Evolutionary conservation across 257 asterid species (phyloP).

Genomic region (Solanum chiquidenum): DNA sequence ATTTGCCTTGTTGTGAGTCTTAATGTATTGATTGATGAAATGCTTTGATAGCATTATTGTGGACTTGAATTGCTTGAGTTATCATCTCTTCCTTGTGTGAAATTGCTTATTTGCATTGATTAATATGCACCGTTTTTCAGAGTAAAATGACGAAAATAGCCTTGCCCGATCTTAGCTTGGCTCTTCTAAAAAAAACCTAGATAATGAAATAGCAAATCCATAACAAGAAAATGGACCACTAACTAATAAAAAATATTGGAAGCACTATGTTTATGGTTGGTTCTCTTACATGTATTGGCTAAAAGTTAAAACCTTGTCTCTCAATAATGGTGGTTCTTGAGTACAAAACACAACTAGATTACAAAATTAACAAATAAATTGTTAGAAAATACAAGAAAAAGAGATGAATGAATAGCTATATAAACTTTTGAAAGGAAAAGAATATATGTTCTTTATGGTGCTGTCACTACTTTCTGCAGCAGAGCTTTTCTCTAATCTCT

Average conservation of each 20-base stretch:
- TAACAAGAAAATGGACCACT: background rate
- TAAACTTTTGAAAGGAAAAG: slow-evolving; percentile 24
- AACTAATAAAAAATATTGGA: background rate
- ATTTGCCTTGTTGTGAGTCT: too few relatives aligned
- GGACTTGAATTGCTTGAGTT: too few relatives aligned
- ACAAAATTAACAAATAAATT: slow-evolving; percentile 31
- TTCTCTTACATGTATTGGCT: slow-evolving; percentile 14
- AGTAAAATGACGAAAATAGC: background rate
- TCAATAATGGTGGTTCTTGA: slow-evolving; percentile 3
- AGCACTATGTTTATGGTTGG: background rate
- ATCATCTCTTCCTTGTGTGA: too few relatives aligned
- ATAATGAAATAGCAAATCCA: background rate
- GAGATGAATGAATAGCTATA: slow-evolving; percentile 46
- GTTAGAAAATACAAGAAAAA: background rate
- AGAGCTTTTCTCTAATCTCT: background rate
- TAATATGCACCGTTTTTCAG: background rate
- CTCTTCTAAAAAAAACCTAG: background rate
- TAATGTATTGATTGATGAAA: too few relatives aligned
- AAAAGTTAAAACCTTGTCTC: slow-evolving; percentile 3
- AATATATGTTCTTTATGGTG: slow-evolving; percentile 14
- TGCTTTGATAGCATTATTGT: too few relatives aligned
- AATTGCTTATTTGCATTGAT: too few relatives aligned
- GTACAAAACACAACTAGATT: slow-evolving; percentile 31
- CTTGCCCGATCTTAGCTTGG: too few relatives aligned
- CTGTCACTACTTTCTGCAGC: slow-evolving; percentile 7